Conservation (phyloP, 805 yeast genomes). For the Jamesozyma piceae region DNA sequence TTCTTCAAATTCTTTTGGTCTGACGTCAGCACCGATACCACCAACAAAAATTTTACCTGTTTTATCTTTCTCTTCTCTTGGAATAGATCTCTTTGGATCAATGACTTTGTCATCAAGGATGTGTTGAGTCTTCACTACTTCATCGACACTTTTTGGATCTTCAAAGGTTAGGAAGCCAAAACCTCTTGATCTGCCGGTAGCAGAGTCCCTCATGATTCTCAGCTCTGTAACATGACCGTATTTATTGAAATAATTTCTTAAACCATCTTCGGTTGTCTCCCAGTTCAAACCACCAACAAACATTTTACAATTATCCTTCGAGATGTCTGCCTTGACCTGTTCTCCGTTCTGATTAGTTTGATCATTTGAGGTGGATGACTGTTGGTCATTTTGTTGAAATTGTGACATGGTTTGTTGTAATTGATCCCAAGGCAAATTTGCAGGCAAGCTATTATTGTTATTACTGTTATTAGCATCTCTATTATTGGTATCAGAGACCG, state of each 20-base stretch:
- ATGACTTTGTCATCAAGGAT: conserved; percentile 90
- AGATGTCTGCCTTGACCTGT: conserved; percentile 40
- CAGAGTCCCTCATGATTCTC: conserved; percentile 85
- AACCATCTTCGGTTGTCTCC: conserved; percentile 90
- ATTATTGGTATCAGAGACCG: neutral
- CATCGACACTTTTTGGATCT: conserved; percentile 71
- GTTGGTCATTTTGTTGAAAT: conserved; percentile 13
- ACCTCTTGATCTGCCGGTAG: conserved; percentile 86
- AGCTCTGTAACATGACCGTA: conserved; percentile 84
- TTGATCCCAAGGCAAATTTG: conserved; percentile 25
- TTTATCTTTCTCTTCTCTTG: conserved; percentile 93
- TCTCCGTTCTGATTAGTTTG: conserved; percentile 14
- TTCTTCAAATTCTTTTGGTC: conserved; percentile 79
- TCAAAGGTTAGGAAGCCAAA: conserved; percentile 89
- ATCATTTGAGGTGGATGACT: neutral
- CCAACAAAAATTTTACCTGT: conserved; percentile 97
- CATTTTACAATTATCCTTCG: conserved; percentile 81
- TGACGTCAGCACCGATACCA: conserved; percentile 90
- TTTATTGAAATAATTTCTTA: conserved; percentile 72
- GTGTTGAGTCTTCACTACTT: conserved; percentile 78
- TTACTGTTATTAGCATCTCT: conserved; percentile 6
- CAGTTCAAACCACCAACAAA: conserved; percentile 94
- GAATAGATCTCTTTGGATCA: conserved; percentile 96
- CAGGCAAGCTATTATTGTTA: neutral
- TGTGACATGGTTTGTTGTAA: conserved; percentile 30